Evolutionary conservation across 2,329 filamentous ascomycete genomes (phyloP), one percentile per base, ranked within the genome.

Genomic region (Penicillium hesseltinei): DNA sequence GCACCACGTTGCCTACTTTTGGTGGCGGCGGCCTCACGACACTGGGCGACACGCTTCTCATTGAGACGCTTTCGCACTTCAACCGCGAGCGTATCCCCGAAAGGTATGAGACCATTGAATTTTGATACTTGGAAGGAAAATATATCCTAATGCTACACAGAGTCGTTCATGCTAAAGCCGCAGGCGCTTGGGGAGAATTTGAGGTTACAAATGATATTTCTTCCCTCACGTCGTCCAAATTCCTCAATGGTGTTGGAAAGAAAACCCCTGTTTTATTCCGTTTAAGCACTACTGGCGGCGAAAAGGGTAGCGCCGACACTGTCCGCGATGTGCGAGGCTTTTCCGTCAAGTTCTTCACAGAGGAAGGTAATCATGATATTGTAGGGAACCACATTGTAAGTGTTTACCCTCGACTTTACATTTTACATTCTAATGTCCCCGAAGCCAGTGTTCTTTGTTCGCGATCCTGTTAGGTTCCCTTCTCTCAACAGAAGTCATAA

Each of bases 1-100:
- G 63, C 42, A 60, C 59, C 42, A 62, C 67, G 1, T 51, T 71
- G 17, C 68, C 69, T 19, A 66, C 63, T 43, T 54, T 61, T 13
- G 62, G 63, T 9, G 69, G 69, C 21, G 66, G 70, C 19, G 78
- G 79, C 9, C 71, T 82, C 5, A 73, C 76, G 2, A 71, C 81
- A 2, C 72, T 86, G 0, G 78, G 82, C 58, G 83, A 86, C 63
- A 84, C 82, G n/a, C 82, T 85, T 51, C 67, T 87, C n/a, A 81
- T 87, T 56, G 83, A 87, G 60, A 80, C 82, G 0, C 72, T 87
- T 0, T 80, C 84, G 2, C 84, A 87, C 66, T 87, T 87, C 65
- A 80, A 83, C 57, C 78, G 84, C 7, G 84, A 87, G 70, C 75
- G 85, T 23, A 87, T 87, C 19, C 84, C 84, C 0, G 84, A 86